Percentiles rank a stretch among this genome's conserved stretches.
phyloP scores from a whole-genome alignment of 2,329 filamentous ascomycete genomes.

The Botrytis porri region DNA sequence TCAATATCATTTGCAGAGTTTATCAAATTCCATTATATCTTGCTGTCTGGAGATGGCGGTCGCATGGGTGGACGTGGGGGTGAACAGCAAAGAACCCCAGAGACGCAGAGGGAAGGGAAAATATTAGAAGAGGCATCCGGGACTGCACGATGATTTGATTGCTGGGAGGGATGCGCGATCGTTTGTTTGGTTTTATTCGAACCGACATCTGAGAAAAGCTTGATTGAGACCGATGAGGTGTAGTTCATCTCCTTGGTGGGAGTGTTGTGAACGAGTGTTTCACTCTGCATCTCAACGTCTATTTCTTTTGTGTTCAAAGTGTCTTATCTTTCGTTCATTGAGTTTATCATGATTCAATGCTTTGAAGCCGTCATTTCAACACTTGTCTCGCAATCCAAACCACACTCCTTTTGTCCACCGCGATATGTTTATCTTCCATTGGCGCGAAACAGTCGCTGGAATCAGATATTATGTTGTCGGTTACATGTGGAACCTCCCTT shows the following conservation, averaged over 20 bases:
- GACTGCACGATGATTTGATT: neutral
- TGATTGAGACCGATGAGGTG: neutral
- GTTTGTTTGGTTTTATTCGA: too few relatives aligned
- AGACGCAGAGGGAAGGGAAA: neutral
- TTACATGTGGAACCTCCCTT: neutral
- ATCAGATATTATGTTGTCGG: neutral
- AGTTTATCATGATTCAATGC: neutral
- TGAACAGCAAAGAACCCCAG: neutral
- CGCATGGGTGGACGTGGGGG: neutral
- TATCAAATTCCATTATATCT: neutral
- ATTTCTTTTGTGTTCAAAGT: neutral
- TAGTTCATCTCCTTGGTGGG: neutral
- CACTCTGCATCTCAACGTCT: neutral
- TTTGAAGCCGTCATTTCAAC: neutral
- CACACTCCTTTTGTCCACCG: neutral
- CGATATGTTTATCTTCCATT: neutral
- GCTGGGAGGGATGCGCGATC: neutral
- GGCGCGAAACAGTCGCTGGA: neutral
- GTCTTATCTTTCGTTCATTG: neutral
- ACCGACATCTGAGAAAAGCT: too few relatives aligned
- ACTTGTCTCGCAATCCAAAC: neutral
- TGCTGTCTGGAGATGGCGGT: neutral
- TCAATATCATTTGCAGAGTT: neutral
- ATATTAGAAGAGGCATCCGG: neutral
- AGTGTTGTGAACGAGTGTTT: neutral